Conservation (phyloP, 768 basidiomycete genomes). For the Suillus subluteus region DNA sequence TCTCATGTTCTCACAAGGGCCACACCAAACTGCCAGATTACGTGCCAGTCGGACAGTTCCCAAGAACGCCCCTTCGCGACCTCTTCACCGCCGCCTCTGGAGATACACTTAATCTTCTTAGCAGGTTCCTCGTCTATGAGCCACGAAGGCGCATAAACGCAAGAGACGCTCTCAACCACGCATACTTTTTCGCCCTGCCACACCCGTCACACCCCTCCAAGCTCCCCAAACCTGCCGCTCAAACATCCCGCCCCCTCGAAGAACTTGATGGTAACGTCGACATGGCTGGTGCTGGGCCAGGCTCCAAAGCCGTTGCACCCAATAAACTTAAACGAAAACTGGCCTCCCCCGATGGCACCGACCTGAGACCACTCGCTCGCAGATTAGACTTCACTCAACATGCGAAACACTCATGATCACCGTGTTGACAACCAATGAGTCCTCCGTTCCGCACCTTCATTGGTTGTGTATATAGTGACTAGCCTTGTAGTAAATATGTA, state of each 20-base stretch:
- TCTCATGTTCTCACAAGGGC: conserved; percentile 53
- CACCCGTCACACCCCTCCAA: conserved; percentile 88
- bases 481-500: neutral
- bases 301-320: conserved; percentile 51
- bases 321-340: conserved; percentile 75
- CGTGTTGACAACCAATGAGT: neutral
- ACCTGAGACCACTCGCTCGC: conserved; percentile 64
- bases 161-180: conserved; percentile 78
- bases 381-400: conserved; percentile 70
- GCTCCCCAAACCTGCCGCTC: conserved; percentile 72
- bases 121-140: conserved; percentile 81
- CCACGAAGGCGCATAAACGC: conserved; percentile 82
- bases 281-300: conserved; percentile 49
- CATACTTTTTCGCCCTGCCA: conserved; percentile 87
- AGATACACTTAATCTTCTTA: conserved; percentile 83
- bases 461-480: neutral
- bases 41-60: conserved; percentile 83
- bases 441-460: neutral
- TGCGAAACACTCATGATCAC: conserved; percentile 10
- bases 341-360: conserved; percentile 54
- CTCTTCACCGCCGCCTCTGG: conserved; percentile 90
- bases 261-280: conserved; percentile 80
- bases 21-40: conserved; percentile 92
- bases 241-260: conserved; percentile 62
- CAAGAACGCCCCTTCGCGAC: conserved; percentile 78